phyloP scores from a whole-genome alignment of 2,329 filamentous ascomycete genomes.

The Fusarium sp. region DNA sequence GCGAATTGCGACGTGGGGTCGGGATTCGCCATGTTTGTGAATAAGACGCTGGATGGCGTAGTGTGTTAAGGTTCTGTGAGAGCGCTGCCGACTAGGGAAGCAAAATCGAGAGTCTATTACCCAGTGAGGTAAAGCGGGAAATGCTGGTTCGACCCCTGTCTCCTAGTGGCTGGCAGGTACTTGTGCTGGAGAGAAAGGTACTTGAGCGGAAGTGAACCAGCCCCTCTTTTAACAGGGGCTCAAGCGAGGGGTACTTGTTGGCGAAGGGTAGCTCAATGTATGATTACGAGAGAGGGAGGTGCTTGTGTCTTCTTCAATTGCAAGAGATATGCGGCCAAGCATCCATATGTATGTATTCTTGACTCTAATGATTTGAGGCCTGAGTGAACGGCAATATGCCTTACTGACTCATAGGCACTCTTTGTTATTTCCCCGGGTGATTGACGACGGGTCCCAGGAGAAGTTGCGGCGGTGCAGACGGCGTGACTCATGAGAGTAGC shows the following conservation, averaged over 20 bases:
- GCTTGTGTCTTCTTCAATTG: background rate
- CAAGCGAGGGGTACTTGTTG: background rate
- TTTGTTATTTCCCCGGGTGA: background rate
- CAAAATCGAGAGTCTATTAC: background rate
- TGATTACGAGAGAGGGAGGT: background rate
- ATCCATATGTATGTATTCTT: background rate
- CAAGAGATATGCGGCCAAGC: background rate
- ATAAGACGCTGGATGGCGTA: background rate
- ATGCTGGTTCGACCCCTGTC: background rate
- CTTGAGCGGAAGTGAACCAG: background rate
- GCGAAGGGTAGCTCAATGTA: background rate
- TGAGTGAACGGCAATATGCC: background rate
- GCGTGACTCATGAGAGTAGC: background rate
- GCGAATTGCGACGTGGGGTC: slow-evolving; percentile 1
- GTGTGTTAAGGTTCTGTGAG: background rate
- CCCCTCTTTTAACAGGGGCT: background rate
- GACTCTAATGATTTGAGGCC: background rate
- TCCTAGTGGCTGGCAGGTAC: background rate
- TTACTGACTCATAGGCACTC: background rate
- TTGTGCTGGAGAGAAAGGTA: background rate
- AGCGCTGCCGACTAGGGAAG: background rate
- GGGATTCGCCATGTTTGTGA: slow-evolving; percentile 24
- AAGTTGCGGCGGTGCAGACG: background rate
- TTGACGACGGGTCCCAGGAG: background rate
- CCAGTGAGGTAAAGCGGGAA: background rate